phyloP scores from a whole-genome alignment of 73 alveolate genomes.

The Symbiodinium pilosum region DNA sequence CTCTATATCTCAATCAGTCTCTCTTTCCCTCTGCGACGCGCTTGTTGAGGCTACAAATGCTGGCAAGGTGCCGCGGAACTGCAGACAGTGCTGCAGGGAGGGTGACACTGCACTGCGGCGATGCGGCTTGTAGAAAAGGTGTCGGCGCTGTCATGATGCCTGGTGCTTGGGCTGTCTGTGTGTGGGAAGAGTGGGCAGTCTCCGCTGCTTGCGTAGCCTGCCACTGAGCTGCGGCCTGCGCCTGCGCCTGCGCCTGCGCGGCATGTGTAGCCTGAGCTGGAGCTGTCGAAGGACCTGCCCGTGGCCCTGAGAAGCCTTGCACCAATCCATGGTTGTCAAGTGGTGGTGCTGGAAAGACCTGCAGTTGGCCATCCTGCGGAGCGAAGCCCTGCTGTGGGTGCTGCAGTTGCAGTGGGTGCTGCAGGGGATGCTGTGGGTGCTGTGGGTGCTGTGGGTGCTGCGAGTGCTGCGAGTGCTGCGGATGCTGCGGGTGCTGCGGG shows the following conservation, averaged over 20 bases:
- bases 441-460: no score
- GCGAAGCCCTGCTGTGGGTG: neutral
- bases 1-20: no score
- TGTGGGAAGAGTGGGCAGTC: neutral
- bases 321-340: no score
- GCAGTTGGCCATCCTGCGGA: neutral
- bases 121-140: neutral
- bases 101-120: neutral
- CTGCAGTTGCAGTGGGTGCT: no score
- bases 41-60: neutral
- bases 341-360: neutral
- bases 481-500: no score
- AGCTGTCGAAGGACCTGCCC: no score
- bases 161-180: neutral
- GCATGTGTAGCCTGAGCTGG: neutral
- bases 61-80: neutral
- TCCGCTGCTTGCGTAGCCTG: neutral
- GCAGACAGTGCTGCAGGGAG: neutral
- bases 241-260: neutral
- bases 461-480: no score
- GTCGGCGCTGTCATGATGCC: no score
- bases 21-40: no score
- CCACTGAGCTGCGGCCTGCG: neutral
- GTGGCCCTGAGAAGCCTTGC: no score
- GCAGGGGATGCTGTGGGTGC: neutral